These are phyloP conservation scores for Calvatia gigantea DNA, from an alignment of 768 basidiomycete genomes.

Conservation along the genomic window DNA sequence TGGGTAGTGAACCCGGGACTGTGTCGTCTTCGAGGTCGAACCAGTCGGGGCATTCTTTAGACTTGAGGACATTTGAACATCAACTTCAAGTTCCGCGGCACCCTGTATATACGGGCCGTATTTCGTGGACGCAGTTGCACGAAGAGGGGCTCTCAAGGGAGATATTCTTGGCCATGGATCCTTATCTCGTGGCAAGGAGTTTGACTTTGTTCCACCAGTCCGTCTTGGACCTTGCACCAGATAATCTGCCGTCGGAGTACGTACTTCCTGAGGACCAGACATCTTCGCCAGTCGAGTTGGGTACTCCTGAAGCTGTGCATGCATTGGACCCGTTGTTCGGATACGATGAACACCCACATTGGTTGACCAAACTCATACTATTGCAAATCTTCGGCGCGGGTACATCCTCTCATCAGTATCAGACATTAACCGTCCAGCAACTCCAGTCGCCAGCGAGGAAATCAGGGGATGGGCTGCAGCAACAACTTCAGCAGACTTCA, in stretches of 20 bases:
- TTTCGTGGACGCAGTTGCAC: slow-evolving; percentile 52
- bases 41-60: slow-evolving; percentile 16
- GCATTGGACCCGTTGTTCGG: slow-evolving; percentile 48
- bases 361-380: slow-evolving; percentile 73
- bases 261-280: slow-evolving; percentile 28
- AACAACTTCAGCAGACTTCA: slow-evolving; percentile 37
- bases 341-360: slow-evolving; percentile 69
- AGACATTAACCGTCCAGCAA: slow-evolving; percentile 2
- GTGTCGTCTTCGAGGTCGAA: slow-evolving; percentile 11
- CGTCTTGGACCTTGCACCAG: slow-evolving; percentile 47
- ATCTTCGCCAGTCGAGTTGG: background rate
- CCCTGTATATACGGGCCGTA: slow-evolving; percentile 17
- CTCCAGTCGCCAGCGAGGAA: slow-evolving; percentile 27
- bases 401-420: slow-evolving; percentile 21
- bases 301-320: slow-evolving; percentile 9
- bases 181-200: slow-evolving; percentile 57
- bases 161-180: slow-evolving; percentile 61
- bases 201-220: slow-evolving; percentile 59
- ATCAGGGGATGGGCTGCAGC: slow-evolving; percentile 27
- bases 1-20: slow-evolving; percentile 2
- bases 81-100: slow-evolving; percentile 18
- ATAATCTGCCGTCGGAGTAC: slow-evolving; percentile 47
- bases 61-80: slow-evolving; percentile 22
- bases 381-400: slow-evolving; percentile 68
- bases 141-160: slow-evolving; percentile 68